These are phyloP conservation scores for Fomitiporia mediterranea DNA, from an alignment of 1,284 basidiomycete species.

Conservation along the genomic window DNA sequence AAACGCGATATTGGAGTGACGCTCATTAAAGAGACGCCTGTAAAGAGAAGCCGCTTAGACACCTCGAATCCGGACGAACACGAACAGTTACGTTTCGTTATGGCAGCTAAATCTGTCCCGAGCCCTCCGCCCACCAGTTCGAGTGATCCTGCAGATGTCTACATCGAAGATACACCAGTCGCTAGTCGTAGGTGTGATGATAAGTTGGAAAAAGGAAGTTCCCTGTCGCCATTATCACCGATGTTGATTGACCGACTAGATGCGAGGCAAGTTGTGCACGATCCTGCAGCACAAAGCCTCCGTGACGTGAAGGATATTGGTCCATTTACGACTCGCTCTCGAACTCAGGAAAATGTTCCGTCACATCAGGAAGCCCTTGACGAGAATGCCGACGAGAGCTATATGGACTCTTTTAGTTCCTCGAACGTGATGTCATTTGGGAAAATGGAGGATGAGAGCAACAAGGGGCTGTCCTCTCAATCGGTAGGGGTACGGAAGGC, in stretches of 20 bases:
- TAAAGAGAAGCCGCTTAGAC: neutral
- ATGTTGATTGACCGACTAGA: neutral
- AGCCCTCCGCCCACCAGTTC: slow-evolving; percentile 4
- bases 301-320: neutral
- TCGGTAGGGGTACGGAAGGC: neutral
- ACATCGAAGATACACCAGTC: slow-evolving; percentile 12
- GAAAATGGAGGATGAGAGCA: neutral
- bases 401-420: slow-evolving; percentile 14
- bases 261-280: neutral
- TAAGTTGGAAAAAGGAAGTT: neutral
- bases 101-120: neutral
- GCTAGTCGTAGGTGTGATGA: neutral
- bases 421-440: slow-evolving; percentile 11
- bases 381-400: slow-evolving; percentile 19
- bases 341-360: neutral
- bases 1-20: slow-evolving; percentile 9
- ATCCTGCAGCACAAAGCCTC: neutral
- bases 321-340: neutral
- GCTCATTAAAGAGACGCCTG: slow-evolving; percentile 7
- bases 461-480: neutral
- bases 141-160: neutral
- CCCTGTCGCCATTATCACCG: slow-evolving; percentile 6
- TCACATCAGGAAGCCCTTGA: slow-evolving; percentile 2
- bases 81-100: neutral
- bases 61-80: neutral